Conservation (phyloP, 1,139 yeast species). For the Saccharomyces hybrid region DNA sequence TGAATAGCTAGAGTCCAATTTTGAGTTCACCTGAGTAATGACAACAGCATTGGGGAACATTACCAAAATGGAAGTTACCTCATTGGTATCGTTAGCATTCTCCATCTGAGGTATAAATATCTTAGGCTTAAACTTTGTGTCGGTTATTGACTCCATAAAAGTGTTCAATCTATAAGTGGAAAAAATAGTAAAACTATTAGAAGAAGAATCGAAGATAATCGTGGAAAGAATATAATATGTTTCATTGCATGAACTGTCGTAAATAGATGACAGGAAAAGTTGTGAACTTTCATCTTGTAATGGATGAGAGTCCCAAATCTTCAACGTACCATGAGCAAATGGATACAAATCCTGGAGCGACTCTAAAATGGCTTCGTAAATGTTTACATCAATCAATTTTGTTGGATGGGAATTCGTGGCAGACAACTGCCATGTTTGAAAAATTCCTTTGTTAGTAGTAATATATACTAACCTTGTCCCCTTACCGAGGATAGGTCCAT, state of each 20-base stretch:
- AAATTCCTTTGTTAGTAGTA: conserved; percentile 38
- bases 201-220: conserved; percentile 40
- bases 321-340: conserved; percentile 35
- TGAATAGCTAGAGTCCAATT: conserved; percentile 37
- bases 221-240: conserved; percentile 47
- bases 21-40: conserved; percentile 53
- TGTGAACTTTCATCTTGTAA: conserved; percentile 36
- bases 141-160: conserved; percentile 31
- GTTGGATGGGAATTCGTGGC: conserved; percentile 37
- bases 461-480: conserved; percentile 43
- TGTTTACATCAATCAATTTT: conserved; percentile 33
- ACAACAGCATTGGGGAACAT: conserved; percentile 56
- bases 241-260: conserved; percentile 22
- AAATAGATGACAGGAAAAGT: conserved; percentile 42
- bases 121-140: conserved; percentile 35
- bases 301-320: conserved; percentile 48
- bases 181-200: conserved; percentile 47
- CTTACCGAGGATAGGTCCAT: conserved; percentile 48
- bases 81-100: conserved; percentile 22
- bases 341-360: conserved; percentile 40
- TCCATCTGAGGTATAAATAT: conserved; percentile 45
- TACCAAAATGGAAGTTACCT: conserved; percentile 57
- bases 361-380: conserved; percentile 34
- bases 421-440: conserved; percentile 43
- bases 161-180: conserved; percentile 55